Base-by-base conservation (phyloP, 2,329 filamentous ascomycete species). In the Phaeosphaeria sp. region DNA sequence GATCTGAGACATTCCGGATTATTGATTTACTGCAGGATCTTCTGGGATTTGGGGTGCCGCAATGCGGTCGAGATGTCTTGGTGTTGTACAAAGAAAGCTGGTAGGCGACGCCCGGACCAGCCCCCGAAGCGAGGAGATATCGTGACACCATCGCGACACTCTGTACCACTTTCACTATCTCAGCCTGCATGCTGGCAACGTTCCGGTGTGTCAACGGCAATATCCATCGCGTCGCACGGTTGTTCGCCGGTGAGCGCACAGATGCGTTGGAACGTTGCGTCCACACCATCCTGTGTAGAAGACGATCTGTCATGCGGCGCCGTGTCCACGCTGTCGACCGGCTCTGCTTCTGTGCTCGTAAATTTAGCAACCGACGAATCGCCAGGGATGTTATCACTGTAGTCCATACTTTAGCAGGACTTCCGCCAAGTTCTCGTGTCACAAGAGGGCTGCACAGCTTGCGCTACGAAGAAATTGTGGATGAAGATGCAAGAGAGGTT, bases 1-100 rank as follows among this genome's bases (percentile, higher is more conserved):
- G 2, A 53, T 54, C 30, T 63, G 56, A 63, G 60, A 64, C 56
- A 27, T 54, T 25, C 58, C 59, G 50, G 36, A 46, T 46, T 59
- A 57, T 62, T 50, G 48, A 54, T 63, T 59, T 47, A 41, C 52
- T 53, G 60, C 56, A 60, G 41, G 47, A 23, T n/a, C 10, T 18
- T 23, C 46, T n/a, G 30, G 41, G 42, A 20, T 23, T 41, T 51
- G 25, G 30, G 41, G 22, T 27, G n/a, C 22, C 46, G 33, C 49
- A 39, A 52, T 48, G 43, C 30, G 15, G 59, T 62, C 39, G 46
- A 58, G 52, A 52, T 52, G 43, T 25, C 15, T 39, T 50, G 50
- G 55, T 50, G 51, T 46, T 50, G 46, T 39, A 55, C 33, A 42
- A 50, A 36, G 22, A 17, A 13, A 27, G 55, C 42, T 46, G 56